Evolutionary conservation across 352 stramenopile genomes (phyloP).

Genomic region (Globisporangium viniferum): DNA sequence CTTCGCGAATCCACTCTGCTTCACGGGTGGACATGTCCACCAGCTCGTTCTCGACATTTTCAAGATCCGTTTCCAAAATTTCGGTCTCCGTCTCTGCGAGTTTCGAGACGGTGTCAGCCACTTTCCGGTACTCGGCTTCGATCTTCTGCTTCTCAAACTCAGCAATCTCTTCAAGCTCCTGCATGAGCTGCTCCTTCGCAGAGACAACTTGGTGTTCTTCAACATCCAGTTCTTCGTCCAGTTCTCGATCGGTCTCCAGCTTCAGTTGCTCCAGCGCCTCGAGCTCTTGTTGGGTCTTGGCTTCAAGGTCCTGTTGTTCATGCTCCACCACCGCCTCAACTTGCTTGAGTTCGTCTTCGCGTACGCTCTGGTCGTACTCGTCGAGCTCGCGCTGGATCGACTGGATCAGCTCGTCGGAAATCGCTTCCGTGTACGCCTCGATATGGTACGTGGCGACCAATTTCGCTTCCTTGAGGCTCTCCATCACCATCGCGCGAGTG

Average conservation of each 20-base stretch:
- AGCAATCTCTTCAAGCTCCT: slow-evolving; percentile 1
- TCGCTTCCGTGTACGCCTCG: slow-evolving; percentile 28
- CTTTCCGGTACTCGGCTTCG: slow-evolving; percentile 1
- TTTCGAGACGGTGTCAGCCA: slow-evolving; percentile 4
- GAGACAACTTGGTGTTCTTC: slow-evolving; percentile 11
- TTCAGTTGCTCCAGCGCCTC: slow-evolving; percentile 16
- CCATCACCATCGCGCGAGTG: slow-evolving; percentile 32
- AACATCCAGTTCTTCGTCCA: slow-evolving; percentile 14
- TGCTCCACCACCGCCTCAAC: slow-evolving; percentile 23
- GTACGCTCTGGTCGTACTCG: slow-evolving; percentile 27
- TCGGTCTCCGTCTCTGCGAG: slow-evolving; percentile 7
- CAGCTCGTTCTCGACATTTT: slow-evolving; percentile 1
- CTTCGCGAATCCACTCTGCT: slow-evolving; percentile 8
- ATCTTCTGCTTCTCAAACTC: slow-evolving; percentile 6
- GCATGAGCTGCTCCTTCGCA: slow-evolving; percentile 15
- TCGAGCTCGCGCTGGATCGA: slow-evolving; percentile 35
- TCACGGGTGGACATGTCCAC: background rate
- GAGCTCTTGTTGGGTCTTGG: slow-evolving; percentile 15
- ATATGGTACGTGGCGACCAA: slow-evolving; percentile 34
- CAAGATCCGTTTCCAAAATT: background rate
- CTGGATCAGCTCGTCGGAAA: slow-evolving; percentile 35
- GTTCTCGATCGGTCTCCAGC: background rate
- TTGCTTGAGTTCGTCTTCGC: slow-evolving; percentile 5
- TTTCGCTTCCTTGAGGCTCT: slow-evolving; percentile 38
- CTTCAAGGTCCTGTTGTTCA: slow-evolving; percentile 14